Percentiles rank a stretch among this genome's conserved stretches.
Evolutionary conservation across 495 filamentous ascomycete species (phyloP).

Genomic region (Xylaria telfairii): DNA sequence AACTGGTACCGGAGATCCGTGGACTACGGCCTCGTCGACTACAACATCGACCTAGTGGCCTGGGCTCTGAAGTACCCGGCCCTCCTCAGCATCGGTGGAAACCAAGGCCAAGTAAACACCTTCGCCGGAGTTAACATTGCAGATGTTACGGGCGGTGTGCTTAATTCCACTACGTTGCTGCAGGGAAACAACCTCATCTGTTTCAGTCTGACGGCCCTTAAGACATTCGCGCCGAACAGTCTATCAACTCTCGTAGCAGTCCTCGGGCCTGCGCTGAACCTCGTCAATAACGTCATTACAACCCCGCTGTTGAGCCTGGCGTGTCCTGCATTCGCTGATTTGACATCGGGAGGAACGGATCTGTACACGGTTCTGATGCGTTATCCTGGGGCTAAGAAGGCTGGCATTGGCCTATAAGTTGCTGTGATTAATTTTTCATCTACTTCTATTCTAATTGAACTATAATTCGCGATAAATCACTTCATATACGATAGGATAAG

Average conservation of each 20-base stretch:
- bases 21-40: conserved; percentile 45
- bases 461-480: conserved; percentile 1
- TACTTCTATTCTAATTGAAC: neutral
- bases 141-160: conserved; percentile 58
- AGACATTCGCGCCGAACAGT: conserved; percentile 50
- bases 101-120: conserved; percentile 60
- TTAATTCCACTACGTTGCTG: conserved; percentile 47
- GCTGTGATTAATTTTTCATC: conserved; percentile 16
- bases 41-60: conserved; percentile 50
- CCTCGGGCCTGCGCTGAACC: conserved; percentile 12
- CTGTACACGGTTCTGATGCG: conserved; percentile 43
- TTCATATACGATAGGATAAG: neutral
- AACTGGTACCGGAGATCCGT: conserved; percentile 63
- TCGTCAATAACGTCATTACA: neutral
- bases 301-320: conserved; percentile 24
- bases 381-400: conserved; percentile 42
- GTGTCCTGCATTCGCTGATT: conserved; percentile 48
- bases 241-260: conserved; percentile 42
- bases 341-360: conserved; percentile 44
- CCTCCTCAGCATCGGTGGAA: conserved; percentile 58
- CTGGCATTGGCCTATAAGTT: conserved; percentile 16
- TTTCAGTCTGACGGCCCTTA: conserved; percentile 51
- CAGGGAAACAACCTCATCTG: conserved; percentile 57
- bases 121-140: conserved; percentile 59
- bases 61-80: conserved; percentile 34